These are phyloP conservation scores for Colletotrichum sojae DNA, from an alignment of 2,329 filamentous ascomycete genomes.

Conservation along the genomic window DNA sequence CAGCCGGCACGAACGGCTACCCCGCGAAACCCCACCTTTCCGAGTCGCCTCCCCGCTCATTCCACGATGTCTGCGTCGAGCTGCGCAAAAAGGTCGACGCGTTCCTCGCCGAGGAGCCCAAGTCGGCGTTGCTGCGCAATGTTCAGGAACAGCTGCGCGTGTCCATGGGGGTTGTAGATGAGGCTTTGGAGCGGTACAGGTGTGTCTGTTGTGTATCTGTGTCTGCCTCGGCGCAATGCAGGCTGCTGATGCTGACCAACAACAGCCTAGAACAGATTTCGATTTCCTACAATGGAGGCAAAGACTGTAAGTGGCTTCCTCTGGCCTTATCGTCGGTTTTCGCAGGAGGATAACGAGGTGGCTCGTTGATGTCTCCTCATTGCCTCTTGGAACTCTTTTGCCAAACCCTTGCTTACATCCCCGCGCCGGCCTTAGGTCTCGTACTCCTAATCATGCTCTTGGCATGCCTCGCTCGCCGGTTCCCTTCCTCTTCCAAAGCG, in stretches of 20 bases:
- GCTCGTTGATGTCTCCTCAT: not conserved
- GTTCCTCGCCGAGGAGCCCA: constrained; percentile 75
- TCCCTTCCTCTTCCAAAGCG: constrained; percentile 48
- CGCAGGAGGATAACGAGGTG: not conserved
- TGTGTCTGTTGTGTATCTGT: constrained; percentile 57
- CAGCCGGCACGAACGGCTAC: constrained; percentile 30
- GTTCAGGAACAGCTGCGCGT: constrained; percentile 83
- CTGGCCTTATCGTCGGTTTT: no score
- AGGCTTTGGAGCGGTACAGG: constrained; percentile 83
- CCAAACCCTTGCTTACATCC: constrained; percentile 8
- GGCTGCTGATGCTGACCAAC: constrained; percentile 21
- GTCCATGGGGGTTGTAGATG: constrained; percentile 80
- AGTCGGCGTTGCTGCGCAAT: constrained; percentile 68
- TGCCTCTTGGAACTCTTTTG: not conserved
- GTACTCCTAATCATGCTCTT: constrained; percentile 92
- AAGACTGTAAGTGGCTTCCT: constrained; percentile 76
- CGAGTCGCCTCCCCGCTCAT: constrained; percentile 35
- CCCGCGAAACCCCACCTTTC: constrained; percentile 40
- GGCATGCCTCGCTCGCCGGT: constrained; percentile 65
- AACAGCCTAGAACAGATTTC: constrained; percentile 82
- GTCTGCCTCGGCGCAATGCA: constrained; percentile 1
- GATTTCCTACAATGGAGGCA: constrained; percentile 96
- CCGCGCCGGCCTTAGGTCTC: constrained; percentile 59
- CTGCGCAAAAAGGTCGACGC: constrained; percentile 73
- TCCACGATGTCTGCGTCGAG: constrained; percentile 62